These are phyloP conservation scores for Rhododendron vialii DNA, from an alignment of 148 eudicot species.

Conservation along the genomic window DNA sequence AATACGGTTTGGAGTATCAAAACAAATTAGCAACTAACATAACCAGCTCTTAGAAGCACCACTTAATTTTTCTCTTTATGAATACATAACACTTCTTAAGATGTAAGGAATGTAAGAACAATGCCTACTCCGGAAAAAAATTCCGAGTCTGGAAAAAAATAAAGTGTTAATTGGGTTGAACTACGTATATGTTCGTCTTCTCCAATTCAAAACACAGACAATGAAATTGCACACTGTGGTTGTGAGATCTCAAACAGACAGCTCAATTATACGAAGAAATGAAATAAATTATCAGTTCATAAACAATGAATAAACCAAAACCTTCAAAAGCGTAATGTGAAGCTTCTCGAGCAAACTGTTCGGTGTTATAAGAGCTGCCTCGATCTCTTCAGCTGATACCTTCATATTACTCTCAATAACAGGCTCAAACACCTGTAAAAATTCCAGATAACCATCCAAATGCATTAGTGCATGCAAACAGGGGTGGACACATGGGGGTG, in stretches of 20 bases:
- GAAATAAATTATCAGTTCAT: neutral
- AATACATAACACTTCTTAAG: neutral
- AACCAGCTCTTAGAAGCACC: neutral
- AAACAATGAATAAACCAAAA: slow-evolving; percentile 9
- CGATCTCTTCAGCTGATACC: slow-evolving; percentile 69
- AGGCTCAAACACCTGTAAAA: slow-evolving; percentile 72
- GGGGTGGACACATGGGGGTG: neutral
- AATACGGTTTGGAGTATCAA: neutral
- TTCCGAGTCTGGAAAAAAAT: neutral
- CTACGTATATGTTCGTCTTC: neutral
- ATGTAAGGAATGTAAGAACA: neutral
- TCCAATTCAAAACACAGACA: neutral
- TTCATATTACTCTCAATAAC: slow-evolving; percentile 52
- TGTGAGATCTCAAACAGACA: neutral
- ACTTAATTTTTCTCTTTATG: neutral
- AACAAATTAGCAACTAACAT: neutral
- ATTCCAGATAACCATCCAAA: neutral
- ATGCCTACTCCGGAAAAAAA: neutral
- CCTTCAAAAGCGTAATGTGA: slow-evolving; percentile 75
- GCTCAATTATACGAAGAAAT: neutral
- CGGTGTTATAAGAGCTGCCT: slow-evolving; percentile 59
- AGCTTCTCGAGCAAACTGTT: slow-evolving; percentile 58
- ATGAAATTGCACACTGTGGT: neutral
- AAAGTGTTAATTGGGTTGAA: neutral
- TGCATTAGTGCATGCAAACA: neutral